Conservation (phyloP, 2,329 filamentous ascomycete genomes). For the Aspergillus arachidicola region DNA sequence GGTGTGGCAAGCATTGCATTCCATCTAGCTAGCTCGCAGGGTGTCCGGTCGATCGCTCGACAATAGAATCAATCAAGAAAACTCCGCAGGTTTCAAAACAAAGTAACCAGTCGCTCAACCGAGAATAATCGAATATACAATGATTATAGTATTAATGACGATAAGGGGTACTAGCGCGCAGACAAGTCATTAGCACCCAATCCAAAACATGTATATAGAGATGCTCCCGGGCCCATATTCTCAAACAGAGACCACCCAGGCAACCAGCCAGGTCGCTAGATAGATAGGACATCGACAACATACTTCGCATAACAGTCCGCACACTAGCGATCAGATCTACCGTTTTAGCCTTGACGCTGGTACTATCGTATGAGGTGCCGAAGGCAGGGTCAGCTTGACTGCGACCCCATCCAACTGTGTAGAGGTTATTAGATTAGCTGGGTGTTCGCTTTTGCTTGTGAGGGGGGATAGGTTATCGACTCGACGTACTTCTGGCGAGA, state of each 20-base stretch:
- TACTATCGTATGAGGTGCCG: constrained; percentile 69
- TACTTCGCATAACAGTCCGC: constrained; percentile 90
- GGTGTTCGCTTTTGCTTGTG: neutral
- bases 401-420: constrained; percentile 75
- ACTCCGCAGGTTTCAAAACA: neutral
- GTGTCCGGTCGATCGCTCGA: neutral
- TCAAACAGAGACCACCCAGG: neutral
- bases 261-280: neutral
- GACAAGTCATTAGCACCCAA: neutral
- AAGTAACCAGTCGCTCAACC: constrained; percentile 55
- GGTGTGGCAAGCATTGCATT: neutral
- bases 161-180: constrained; percentile 69
- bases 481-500: constrained; percentile 69
- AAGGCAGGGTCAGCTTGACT: constrained; percentile 71
- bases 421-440: neutral
- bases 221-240: neutral
- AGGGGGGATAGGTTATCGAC: neutral
- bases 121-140: constrained; percentile 77
- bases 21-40: neutral
- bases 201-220: neutral
- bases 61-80: neutral
- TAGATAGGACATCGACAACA: constrained; percentile 36
- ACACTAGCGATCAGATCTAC: constrained; percentile 90
- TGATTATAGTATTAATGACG: constrained; percentile 78
- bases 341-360: constrained; percentile 81